A percentile compares a stretch with the other conserved stretches of the same genome.
Conservation (phyloP, 306 rosid species). For the cucumber (Cucumis sativus) region Cucumber_9930_V3 NC_026659.2:17212001-17212500, state of each 20-base stretch:
- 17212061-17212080: no score
- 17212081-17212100: no score
- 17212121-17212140: no score
- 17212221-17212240: no score
- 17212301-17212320: neutral
- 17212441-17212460: constrained; percentile 31
- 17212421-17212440: constrained; percentile 37
- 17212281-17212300: neutral
- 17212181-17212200: no score
- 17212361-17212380: neutral
- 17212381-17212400: neutral
- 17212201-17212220: no score
- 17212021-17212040: no score
- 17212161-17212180: no score
- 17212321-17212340: neutral
- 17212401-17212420: constrained; percentile 46
- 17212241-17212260: neutral
- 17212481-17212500: constrained; percentile 7
- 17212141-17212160: no score
- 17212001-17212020: no score
- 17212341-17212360: neutral
- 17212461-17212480: constrained; percentile 4
- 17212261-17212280: neutral
- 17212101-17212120: no score
- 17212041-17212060: no score